Evolutionary conservation across 305 asterid species (phyloP), one percentile per base, ranked within the genome.

Genomic region (Stenogyne calaminthoides): DNA sequence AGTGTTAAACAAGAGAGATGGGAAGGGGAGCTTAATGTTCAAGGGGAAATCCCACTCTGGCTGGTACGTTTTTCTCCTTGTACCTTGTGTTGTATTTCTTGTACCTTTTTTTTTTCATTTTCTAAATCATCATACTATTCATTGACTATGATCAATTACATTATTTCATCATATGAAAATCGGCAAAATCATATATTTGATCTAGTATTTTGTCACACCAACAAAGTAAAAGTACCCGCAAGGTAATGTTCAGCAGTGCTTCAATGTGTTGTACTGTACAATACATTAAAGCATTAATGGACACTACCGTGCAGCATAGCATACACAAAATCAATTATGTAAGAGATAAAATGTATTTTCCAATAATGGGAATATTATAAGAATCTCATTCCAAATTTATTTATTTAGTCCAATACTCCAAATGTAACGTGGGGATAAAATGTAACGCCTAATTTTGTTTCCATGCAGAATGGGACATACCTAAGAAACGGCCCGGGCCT

Each of bases 401-500:
- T 69, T 44, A 14, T 58, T 46, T 56, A 59, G 11, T 49, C 6
- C 49, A 60, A 29, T 59, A 70, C 34, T 70, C 74, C 34, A 74
- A 72, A 59, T 11, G 7, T 42, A 2, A 27, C 61, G 54, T 65
- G 57, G n/a, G 5, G 27, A 16, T 2, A 19, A 46, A 51, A 32
- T 29, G 27, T 37, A 32, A 29, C 22, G 8, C 7, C 34, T 16
- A 8, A 8, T 64, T 66, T 66, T 71, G 52, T 73, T 77, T 34
- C 80, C 78, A 76, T 80, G 85, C 88, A 95, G 99, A 88, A 82
- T 14, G 99, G 99, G 20, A 95, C 98, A 20, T 92, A 95, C 83
- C 84, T 95, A 2, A 84, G 99, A 69, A 95, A 95, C 63, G 99
- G 99, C 0, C 99, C 99, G 22, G 99, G 99, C 0, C 81, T 85